Evolutionary conservation across 768 basidiomycete genomes (phyloP).

Genomic region (Mycena amicta): DNA sequence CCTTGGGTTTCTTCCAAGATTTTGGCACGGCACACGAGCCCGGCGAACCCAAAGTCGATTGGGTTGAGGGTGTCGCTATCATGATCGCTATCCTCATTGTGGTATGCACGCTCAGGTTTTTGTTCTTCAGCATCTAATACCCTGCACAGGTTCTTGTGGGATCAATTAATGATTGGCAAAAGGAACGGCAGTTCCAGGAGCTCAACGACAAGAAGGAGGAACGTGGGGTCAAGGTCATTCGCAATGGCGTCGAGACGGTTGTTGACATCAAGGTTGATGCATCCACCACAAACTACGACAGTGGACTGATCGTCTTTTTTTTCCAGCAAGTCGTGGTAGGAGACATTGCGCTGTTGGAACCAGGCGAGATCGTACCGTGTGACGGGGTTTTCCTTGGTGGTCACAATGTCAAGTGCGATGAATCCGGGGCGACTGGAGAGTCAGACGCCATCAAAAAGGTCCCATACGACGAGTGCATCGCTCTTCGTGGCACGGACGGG

Average conservation of each 20-base stretch:
- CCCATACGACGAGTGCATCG: slow-evolving; percentile 73
- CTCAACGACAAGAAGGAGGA: slow-evolving; percentile 97
- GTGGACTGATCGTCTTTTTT: slow-evolving; percentile 20
- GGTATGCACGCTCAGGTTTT: slow-evolving; percentile 38
- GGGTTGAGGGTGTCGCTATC: slow-evolving; percentile 94
- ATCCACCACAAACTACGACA: too few species aligned
- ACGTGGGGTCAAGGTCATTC: slow-evolving; percentile 82
- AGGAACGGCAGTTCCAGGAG: slow-evolving; percentile 91
- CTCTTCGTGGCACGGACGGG: slow-evolving; percentile 41
- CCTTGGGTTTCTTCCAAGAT: slow-evolving; percentile 92
- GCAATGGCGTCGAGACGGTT: slow-evolving; percentile 67
- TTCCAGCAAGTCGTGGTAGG: slow-evolving; percentile 88
- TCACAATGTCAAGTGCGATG: slow-evolving; percentile 94
- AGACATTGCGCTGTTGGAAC: slow-evolving; percentile 88
- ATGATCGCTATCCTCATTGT: slow-evolving; percentile 77
- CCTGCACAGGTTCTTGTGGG: slow-evolving; percentile 76
- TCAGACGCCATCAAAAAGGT: slow-evolving; percentile 93
- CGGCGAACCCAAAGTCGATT: slow-evolving; percentile 82
- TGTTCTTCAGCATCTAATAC: slow-evolving; percentile 13
- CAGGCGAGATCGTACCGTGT: slow-evolving; percentile 94
- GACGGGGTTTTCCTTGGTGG: slow-evolving; percentile 93
- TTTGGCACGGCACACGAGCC: slow-evolving; percentile 68
- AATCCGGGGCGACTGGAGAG: slow-evolving; percentile 95
- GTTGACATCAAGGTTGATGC: slow-evolving; percentile 90
- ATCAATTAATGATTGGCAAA: slow-evolving; percentile 97